Evolutionary conservation across 2,329 filamentous ascomycete genomes (phyloP), one percentile per base, ranked within the genome.

Genomic region (Tolypocladium album): DNA sequence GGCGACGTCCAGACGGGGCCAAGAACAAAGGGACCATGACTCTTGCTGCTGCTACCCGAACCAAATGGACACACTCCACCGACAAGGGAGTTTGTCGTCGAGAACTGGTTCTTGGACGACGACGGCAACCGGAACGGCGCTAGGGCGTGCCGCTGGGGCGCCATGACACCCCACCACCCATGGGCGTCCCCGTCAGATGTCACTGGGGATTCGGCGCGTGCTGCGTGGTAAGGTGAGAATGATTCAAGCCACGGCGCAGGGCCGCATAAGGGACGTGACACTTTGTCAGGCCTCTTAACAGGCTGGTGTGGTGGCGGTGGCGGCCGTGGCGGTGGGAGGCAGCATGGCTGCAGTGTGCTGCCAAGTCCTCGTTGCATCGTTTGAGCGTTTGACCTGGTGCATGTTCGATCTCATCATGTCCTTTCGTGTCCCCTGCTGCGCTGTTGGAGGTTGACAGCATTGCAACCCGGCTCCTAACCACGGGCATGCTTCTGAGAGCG

Each of bases 21-120:
- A 34, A 57, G 50, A 56, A 57, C 59, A 60, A 60, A 55, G 59
- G 59, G 57, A 58, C 59, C 55, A 22, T 57, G 57, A 20, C 39
- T 55, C 42, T 60, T 42, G 47, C 50, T 47, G 50, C 31, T 39
- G 39, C 56, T 47, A 55, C 43, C 50, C 55, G 55, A 55, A 50
- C 56, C 42, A 50, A n/a, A 55, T 12, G 31, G 50, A 57, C 42
- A 34, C 55, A 43, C 55, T 55, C 59, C 55, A 58, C 55, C 56
- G 27, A 56, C 27, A 53, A 60, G 56, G 57, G 43, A 60, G 59
- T 45, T 40, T 47, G 57, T 53, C 39, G 57, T 45, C 17, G 39
- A 31, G 55, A 22, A 39, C 39, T 43, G 27, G 55, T 12, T 57
- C 39, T 34, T 56, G 27, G 24, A 56, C 39, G 39, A 43, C 42